A percentile compares a stretch with the other conserved stretches of the same genome.
These are phyloP conservation scores for Linnemannia exigua DNA, from an alignment of 192 early-diverging fungal genomes.

Conservation along the genomic window DNA sequence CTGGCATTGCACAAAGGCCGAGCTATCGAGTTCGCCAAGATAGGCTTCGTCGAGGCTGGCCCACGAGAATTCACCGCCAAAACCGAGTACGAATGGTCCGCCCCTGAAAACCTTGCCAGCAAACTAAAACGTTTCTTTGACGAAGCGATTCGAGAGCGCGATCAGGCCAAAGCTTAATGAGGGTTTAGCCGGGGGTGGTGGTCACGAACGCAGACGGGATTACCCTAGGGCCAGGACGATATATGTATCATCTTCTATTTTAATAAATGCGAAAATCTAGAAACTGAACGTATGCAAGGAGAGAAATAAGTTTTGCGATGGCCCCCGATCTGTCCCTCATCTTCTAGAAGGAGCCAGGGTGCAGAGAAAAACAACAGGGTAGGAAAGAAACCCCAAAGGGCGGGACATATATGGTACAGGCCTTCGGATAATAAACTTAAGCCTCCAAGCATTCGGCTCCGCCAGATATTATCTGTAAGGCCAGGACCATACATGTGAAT, in stretches of 20 bases:
- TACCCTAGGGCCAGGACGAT: too few species aligned
- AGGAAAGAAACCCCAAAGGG: too few species aligned
- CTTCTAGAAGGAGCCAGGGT: too few species aligned
- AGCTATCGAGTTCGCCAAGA: conserved; percentile 2
- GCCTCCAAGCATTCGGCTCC: neutral
- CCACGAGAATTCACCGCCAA: conserved; percentile 6
- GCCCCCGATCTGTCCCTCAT: too few species aligned
- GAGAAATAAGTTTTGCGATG: too few species aligned
- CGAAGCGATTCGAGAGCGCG: neutral
- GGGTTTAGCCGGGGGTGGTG: neutral
- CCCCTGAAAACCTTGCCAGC: neutral
- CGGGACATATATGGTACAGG: too few species aligned
- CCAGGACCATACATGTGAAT: conserved; percentile 23
- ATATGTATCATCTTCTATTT: too few species aligned
- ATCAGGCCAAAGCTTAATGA: neutral
- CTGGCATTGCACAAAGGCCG: conserved; percentile 1
- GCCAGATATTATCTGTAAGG: neutral
- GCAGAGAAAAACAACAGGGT: too few species aligned
- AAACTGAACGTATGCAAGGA: too few species aligned
- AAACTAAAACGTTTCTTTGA: neutral
- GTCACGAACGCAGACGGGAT: too few species aligned
- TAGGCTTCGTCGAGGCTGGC: neutral
- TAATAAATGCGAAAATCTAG: too few species aligned
- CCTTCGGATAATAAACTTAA: neutral
- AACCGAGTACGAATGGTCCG: neutral